Base-by-base conservation (phyloP, 2,329 filamentous ascomycete genomes). In the Talaromyces islandicus region DNA sequence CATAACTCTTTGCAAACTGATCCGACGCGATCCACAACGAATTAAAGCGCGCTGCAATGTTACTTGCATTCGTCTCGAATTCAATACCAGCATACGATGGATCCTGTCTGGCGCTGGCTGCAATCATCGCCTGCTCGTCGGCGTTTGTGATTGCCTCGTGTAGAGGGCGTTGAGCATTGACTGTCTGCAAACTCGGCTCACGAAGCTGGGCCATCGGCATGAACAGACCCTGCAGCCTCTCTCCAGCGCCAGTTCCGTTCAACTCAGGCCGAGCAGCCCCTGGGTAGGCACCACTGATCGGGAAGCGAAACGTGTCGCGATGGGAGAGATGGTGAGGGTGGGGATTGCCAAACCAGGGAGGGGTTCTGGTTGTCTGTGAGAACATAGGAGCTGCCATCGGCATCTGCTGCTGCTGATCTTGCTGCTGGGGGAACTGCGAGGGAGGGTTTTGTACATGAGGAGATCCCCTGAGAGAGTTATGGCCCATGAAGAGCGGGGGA, bases 21-120 rank as follows among this genome's bases (percentile, higher is more conserved):
- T 65, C 62, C 2, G 60, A 57, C 17, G 54, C 62, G 12, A 38
- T 41, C 63, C 64, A 70, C 19, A 71, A 48, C 9, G 52, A 38
- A 7, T 54, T 55, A 46, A 67, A 64, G 10, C 24, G 56, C 10
- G 46, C 24, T 9, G 51, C 57, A 19, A 62, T 48, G 1, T 56
- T 38, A 1, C 25, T 7, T 19, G 29, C 32, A 14, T 59, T 56
- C 12, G 24, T n/a, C 14, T 57, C 60, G 19, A 62, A 62, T 19
- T 59, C 57, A 11, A 54, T 32, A 1, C 55, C 55, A 9, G 51
- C n/a, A 50, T 58, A 51, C 4, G 50, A 24, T 0, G 50, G 41
- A 4, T 24, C 50, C 10, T 14, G 4, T 14, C 12, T 52, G 1
- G 11, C 9, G 11, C 14, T 29, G 7, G 48, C 14, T 4, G 24